Conservation (phyloP, 371 early-diverging fungal species). For the Dinochytrium kinnereticum region DNA sequence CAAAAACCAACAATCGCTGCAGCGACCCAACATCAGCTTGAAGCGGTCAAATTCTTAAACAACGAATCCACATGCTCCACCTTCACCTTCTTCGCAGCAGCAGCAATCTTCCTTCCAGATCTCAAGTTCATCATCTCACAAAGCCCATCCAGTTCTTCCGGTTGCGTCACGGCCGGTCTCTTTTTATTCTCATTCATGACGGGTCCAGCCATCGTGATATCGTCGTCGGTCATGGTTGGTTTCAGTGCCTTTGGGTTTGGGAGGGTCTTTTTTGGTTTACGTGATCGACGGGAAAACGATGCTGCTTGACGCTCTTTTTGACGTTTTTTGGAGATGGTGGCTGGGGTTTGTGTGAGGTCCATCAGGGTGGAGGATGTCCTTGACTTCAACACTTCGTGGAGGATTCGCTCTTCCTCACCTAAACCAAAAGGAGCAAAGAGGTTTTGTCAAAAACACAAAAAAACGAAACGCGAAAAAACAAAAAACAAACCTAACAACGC, state of each 20-base stretch:
- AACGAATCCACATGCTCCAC: neutral
- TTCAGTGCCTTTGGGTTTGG: no score
- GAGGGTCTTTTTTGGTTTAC: neutral
- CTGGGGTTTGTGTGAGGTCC: neutral
- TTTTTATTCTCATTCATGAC: neutral
- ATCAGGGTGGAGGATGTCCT: neutral
- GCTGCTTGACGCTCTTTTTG: neutral
- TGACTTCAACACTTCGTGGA: constrained; percentile 18
- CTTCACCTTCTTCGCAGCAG: neutral
- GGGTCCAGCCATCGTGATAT: neutral
- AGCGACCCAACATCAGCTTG: no score
- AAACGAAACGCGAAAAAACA: no score
- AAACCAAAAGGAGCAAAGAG: neutral
- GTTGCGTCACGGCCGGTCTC: neutral
- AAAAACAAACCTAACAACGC: neutral
- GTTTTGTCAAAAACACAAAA: constrained; percentile 2
- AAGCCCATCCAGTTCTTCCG: neutral
- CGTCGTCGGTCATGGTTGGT: no score
- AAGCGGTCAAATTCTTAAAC: neutral
- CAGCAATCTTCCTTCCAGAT: neutral
- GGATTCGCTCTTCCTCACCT: constrained; percentile 23
- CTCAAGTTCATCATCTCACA: neutral
- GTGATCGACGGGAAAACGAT: neutral
- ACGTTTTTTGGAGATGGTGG: neutral
- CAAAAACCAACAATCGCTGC: no score